Base-by-base conservation (phyloP, 805 yeast species). In the Priceomyces medius region DNA sequence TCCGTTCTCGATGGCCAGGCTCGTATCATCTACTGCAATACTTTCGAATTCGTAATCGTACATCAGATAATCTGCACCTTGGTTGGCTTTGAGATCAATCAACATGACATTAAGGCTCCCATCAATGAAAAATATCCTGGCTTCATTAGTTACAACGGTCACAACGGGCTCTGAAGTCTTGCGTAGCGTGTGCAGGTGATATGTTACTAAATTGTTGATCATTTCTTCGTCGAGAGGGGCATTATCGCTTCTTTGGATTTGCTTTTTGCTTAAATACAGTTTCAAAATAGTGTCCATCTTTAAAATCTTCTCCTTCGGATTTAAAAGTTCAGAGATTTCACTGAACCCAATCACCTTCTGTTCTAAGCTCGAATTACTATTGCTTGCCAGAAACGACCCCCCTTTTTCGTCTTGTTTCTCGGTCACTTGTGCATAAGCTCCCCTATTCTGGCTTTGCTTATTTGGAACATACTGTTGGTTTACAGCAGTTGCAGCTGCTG, bases 31-130 rank as follows among this genome's bases (percentile, higher is more conserved):
- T 3, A 45, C 52, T 3, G 56, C 48, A 12, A 51, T 40, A 17
- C 50, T 45, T 51, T 80, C 82, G 59, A 85, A 85, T 56, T 85
- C 91, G 59, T 82, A 84, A 59, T 85, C 91, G 56, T 85, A 85
- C 82, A 85, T 80, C 54, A 86, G 85, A 41, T 85, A 79, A 48
- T 77, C 71, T n/a, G 53, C 54, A 1, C 71, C 71, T 35, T 59
- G 58, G 36, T 70, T 68, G 18, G 74, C 70, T 28, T 68, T 66
- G 46, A 70, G 57, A 45, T 70, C 74, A 7, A 70, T 63, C 53
- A 68, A 43, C 58, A 57, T 59, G 0, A 64, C 70, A 47, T 63
- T 59, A 23, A 70, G 50, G 0, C 47, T 33, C 0, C 58, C 54
- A 43, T 67, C 73, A 20, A 70, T 60, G 40, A 70, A 64, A 38